phyloP scores from a whole-genome alignment of 2,329 filamentous ascomycete species.

The Colletotrichum siamense region DNA sequence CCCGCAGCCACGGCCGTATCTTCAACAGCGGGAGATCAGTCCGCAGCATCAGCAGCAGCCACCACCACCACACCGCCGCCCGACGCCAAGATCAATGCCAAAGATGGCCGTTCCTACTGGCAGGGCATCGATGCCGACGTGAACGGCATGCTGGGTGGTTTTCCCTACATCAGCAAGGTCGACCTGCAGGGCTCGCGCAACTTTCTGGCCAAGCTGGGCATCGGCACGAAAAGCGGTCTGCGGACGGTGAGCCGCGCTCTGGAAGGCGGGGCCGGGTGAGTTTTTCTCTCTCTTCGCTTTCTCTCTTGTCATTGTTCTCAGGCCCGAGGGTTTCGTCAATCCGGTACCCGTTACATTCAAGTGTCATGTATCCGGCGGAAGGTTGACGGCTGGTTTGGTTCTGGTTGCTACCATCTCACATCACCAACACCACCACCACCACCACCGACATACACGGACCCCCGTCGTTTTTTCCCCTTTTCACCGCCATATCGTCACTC shows the following conservation, averaged over 20 bases:
- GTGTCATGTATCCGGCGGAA: not conserved
- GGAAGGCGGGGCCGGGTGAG: slow-evolving; percentile 46
- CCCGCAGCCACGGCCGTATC: not conserved
- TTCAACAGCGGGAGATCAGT: not conserved
- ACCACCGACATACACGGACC: not conserved
- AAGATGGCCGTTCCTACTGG: slow-evolving; percentile 52
- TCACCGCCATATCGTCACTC: slow-evolving; percentile 8
- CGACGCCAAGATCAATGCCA: slow-evolving; percentile 39
- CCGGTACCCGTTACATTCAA: slow-evolving; percentile 1
- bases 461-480: not conserved
- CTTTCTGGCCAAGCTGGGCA: slow-evolving; percentile 71
- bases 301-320: not conserved
- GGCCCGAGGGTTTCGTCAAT: not conserved
- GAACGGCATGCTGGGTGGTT: slow-evolving; percentile 83
- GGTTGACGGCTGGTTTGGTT: not conserved
- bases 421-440: not conserved
- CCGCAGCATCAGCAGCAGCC: not conserved
- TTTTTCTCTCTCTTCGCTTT: not conserved
- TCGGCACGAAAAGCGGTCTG: slow-evolving; percentile 39
- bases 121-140: slow-evolving; percentile 47
- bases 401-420: not conserved
- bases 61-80: slow-evolving; percentile 22
- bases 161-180: slow-evolving; percentile 66
- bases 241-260: slow-evolving; percentile 32
- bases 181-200: slow-evolving; percentile 73